Evolutionary conservation across 192 early-diverging fungal species (phyloP), one percentile per base, ranked within the genome.

Genomic region (Coemansia sp.): DNA sequence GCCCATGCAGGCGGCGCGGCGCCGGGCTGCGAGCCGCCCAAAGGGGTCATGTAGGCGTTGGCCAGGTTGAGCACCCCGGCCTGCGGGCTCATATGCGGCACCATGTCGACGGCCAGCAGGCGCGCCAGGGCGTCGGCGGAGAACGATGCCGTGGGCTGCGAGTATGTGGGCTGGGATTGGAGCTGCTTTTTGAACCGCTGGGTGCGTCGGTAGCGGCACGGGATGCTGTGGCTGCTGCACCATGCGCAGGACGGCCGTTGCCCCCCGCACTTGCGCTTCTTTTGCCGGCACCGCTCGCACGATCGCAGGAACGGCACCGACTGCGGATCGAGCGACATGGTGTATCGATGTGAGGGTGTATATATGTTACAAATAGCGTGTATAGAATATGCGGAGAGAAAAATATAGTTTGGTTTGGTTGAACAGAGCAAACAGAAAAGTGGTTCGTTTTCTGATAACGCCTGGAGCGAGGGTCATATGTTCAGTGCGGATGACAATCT

Each of bases 211-310:
- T 78, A 78, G 7, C 66, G 58, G 27, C 76, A 78, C 12, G 69
- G 69, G 9, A 73, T 64, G 27, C 39, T 59, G 56, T 78, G 76
- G 17, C 49, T 53, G 38, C 55, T 52, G 56, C 78, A 80, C 66
- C 69, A 73, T 11, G 68, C 62, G 13, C 78, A 80, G 19, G 72
- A 66, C 2, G 78, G 78, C 44, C 64, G 66, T 1, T 74, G 68
- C 33, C 78, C 72, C 2, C 64, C 62, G 56, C 78, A 80, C 62
- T 67, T 71, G 53, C 71, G 69, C 65, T 80, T 80, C 51, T 76
- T 74, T 24, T 68, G 64, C 5, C 78, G 57, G 27, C 78, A 80
- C 21, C 71, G 62, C 67, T 80, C 78, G 53, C 78, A 80, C 7
- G 78, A 72, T 44, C 58, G 69, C 53, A 78, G 56, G 46, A 78